Percentiles rank a stretch among this genome's conserved stretches.
Conservation (phyloP, 805 yeast species). For the Hanseniaspora guilliermondii region DNA sequence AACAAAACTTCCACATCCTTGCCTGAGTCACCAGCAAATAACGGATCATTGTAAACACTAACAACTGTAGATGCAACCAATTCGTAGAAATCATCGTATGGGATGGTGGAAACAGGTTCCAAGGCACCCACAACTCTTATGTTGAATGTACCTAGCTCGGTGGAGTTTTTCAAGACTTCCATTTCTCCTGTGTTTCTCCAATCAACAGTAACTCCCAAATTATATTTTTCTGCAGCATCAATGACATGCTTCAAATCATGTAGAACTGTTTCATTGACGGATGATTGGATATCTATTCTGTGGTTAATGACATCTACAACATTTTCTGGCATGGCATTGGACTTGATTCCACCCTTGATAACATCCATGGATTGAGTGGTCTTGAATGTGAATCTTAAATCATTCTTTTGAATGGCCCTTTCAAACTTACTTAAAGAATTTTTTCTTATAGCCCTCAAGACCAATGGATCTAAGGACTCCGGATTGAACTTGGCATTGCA, state of each 20-base stretch:
- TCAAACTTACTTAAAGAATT: conserved; percentile 16
- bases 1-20: conserved; percentile 9
- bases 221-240: conserved; percentile 14
- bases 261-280: conserved; percentile 33
- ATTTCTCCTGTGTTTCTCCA: conserved; percentile 2
- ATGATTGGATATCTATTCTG: conserved; percentile 44
- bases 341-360: conserved; percentile 45
- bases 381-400: conserved; percentile 25
- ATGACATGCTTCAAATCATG: conserved; percentile 23
- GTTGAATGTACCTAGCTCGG: conserved; percentile 16
- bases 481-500: conserved; percentile 49
- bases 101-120: conserved; percentile 40
- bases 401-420: conserved; percentile 20
- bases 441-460: conserved; percentile 23
- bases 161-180: conserved; percentile 2
- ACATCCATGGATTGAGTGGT: conserved; percentile 51
- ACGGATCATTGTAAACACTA: conserved; percentile 41
- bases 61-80: conserved; percentile 48
- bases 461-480: conserved; percentile 16
- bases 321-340: conserved; percentile 49
- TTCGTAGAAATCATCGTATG: conserved; percentile 36
- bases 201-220: conserved; percentile 14
- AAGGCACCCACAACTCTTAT: conserved; percentile 25
- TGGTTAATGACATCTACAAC: conserved; percentile 38
- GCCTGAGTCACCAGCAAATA: neutral